Percentiles rank a stretch among this genome's conserved stretches.
Evolutionary conservation across 2,329 filamentous ascomycete genomes (phyloP).

Genomic region (Dendryphion nanum): DNA sequence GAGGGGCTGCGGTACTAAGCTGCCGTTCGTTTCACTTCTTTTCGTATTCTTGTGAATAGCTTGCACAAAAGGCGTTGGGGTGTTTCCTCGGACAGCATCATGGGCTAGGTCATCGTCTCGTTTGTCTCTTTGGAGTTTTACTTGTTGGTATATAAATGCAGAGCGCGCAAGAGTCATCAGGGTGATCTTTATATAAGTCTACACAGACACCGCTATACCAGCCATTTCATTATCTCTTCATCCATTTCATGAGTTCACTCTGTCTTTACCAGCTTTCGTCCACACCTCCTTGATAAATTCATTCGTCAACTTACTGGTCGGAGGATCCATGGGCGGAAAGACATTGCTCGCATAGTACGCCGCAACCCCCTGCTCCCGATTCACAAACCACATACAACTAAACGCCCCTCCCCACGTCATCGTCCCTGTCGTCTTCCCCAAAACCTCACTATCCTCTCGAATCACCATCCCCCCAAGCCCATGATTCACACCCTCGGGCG

Average conservation of each 20-base stretch:
- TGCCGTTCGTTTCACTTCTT: neutral
- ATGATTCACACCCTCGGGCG: conserved; percentile 8
- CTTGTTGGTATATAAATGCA: too few species aligned
- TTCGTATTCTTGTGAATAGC: too few species aligned
- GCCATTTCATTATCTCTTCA: too few species aligned
- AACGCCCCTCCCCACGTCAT: conserved; percentile 17
- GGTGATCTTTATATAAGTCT: too few species aligned
- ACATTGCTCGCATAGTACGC: conserved; percentile 12
- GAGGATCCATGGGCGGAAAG: conserved; percentile 12
- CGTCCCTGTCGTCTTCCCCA: conserved; percentile 12
- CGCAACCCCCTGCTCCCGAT: conserved; percentile 11
- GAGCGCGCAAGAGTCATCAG: too few species aligned
- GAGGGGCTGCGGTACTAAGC: conserved; percentile 37
- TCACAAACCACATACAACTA: conserved; percentile 16
- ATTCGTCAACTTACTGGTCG: conserved; percentile 8
- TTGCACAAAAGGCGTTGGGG: too few species aligned
- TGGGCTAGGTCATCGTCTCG: too few species aligned
- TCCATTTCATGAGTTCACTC: too few species aligned
- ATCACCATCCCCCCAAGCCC: conserved; percentile 13
- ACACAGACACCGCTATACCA: too few species aligned
- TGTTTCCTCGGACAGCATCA: too few species aligned
- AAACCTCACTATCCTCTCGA: conserved; percentile 7
- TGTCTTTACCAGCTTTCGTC: conserved; percentile 6
- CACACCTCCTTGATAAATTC: conserved; percentile 13
- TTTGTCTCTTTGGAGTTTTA: too few species aligned